These are phyloP conservation scores for Trichocladium antarcticum DNA, from an alignment of 495 filamentous ascomycete species.

Conservation along the genomic window DNA sequence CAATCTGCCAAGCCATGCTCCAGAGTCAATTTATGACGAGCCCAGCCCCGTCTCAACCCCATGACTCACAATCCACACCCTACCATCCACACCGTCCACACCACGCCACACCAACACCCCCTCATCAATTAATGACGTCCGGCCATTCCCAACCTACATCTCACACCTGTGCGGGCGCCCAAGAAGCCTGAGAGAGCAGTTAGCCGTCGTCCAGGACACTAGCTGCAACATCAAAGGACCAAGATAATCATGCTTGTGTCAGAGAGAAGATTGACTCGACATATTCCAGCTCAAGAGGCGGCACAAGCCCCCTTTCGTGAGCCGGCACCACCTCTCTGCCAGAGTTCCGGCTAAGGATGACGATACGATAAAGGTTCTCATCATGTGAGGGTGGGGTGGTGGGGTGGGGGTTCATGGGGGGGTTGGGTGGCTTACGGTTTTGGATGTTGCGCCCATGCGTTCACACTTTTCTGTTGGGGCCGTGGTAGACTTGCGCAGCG, in stretches of 20 bases:
- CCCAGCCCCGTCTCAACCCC: no score
- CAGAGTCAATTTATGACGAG: no score
- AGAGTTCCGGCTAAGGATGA: constrained; percentile 56
- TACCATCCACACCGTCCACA: no score
- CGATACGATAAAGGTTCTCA: constrained; percentile 50
- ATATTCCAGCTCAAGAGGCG: constrained; percentile 29
- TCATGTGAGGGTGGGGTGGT: constrained; percentile 39
- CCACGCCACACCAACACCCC: no score
- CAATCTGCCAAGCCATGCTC: background rate
- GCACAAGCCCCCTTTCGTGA: constrained; percentile 16
- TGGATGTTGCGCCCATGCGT: background rate
- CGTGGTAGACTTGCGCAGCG: no score
- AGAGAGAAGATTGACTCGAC: constrained; percentile 59
- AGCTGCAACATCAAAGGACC: background rate
- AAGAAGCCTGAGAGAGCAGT: background rate
- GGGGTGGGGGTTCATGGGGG: background rate
- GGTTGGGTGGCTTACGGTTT: constrained; percentile 7
- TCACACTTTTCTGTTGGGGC: background rate
- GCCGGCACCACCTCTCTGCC: constrained; percentile 17
- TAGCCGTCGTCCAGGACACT: background rate
- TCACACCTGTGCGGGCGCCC: background rate
- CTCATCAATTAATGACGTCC: no score
- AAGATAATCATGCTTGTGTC: constrained; percentile 19
- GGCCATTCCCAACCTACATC: background rate
- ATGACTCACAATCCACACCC: no score